These are phyloP conservation scores for Globisporangium megalacanthum DNA, from an alignment of 352 stramenopile species.

Conservation along the genomic window DNA sequence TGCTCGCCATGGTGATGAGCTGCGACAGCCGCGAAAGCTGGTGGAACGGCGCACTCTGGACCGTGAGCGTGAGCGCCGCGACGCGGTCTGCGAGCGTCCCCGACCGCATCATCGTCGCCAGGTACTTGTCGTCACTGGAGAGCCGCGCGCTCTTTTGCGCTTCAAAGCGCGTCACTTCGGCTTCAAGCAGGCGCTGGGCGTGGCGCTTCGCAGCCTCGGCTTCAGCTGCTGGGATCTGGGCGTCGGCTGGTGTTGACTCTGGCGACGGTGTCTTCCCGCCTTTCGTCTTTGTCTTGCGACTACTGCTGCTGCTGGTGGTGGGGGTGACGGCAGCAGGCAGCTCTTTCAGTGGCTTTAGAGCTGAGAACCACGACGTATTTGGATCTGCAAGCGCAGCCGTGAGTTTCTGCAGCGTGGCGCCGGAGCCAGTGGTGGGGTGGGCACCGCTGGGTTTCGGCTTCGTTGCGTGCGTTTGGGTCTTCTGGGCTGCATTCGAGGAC, in stretches of 20 bases:
- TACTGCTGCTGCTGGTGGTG: constrained; percentile 7
- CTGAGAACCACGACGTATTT: constrained; percentile 33
- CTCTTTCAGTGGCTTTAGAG: constrained; percentile 10
- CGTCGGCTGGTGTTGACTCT: constrained; percentile 1
- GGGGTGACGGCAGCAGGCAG: neutral
- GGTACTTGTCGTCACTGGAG: constrained; percentile 84
- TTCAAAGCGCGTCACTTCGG: constrained; percentile 55
- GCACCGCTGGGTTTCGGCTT: neutral
- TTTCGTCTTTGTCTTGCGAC: constrained; percentile 17
- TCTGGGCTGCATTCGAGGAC: too few species aligned
- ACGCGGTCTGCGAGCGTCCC: constrained; percentile 90
- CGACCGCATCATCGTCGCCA: constrained; percentile 83
- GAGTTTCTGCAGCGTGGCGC: constrained; percentile 21
- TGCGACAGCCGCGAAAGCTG: constrained; percentile 64
- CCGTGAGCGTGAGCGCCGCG: constrained; percentile 84
- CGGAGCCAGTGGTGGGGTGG: neutral
- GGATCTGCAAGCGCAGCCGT: constrained; percentile 26
- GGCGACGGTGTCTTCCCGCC: neutral
- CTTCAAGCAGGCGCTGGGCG: constrained; percentile 52
- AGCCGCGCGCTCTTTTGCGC: constrained; percentile 59
- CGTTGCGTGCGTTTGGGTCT: neutral
- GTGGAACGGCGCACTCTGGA: constrained; percentile 83
- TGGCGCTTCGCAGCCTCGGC: constrained; percentile 37
- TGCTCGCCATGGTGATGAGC: constrained; percentile 87
- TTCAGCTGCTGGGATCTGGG: constrained; percentile 20